Percentiles rank a stretch among this genome's conserved stretches.
Evolutionary conservation across 2,329 filamentous ascomycete genomes (phyloP).

Genomic region (Fusarium sp.): DNA sequence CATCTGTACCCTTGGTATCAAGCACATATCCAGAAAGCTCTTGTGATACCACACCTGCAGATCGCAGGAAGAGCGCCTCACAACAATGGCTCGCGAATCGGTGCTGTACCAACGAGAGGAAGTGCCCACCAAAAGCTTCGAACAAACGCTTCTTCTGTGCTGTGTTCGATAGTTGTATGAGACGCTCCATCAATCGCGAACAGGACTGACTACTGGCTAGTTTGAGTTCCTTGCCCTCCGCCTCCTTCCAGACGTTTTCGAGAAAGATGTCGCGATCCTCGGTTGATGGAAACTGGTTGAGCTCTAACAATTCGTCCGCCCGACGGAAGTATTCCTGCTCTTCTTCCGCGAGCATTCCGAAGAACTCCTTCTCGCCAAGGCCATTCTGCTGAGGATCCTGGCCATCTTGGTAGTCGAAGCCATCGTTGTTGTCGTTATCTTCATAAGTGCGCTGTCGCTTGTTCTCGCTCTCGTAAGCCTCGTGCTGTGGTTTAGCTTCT

Average conservation of each 20-base stretch:
- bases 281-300: conserved; percentile 83
- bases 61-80: conserved; percentile 88
- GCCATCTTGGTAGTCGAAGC: conserved; percentile 41
- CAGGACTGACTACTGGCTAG: conserved; percentile 95
- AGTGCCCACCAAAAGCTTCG: conserved; percentile 85
- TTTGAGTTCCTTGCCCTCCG: conserved; percentile 93
- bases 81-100: conserved; percentile 98
- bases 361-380: conserved; percentile 77
- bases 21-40: conserved; percentile 70
- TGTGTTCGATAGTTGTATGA: conserved; percentile 84
- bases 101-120: conserved; percentile 90
- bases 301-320: conserved; percentile 88
- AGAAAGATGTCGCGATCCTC: conserved; percentile 80
- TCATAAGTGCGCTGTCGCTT: conserved; percentile 45
- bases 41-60: conserved; percentile 80
- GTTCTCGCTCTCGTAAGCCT: conserved; percentile 36
- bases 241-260: conserved; percentile 86
- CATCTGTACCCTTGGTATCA: conserved; percentile 57
- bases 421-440: conserved; percentile 35
- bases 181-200: conserved; percentile 89
- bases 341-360: conserved; percentile 89
- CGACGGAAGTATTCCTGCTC: conserved; percentile 96
- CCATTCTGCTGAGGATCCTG: conserved; percentile 44
- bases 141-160: conserved; percentile 89
- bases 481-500: conserved; percentile 35